Base-by-base conservation (phyloP, 371 early-diverging fungal genomes). In the Mortierella sp. region DNA sequence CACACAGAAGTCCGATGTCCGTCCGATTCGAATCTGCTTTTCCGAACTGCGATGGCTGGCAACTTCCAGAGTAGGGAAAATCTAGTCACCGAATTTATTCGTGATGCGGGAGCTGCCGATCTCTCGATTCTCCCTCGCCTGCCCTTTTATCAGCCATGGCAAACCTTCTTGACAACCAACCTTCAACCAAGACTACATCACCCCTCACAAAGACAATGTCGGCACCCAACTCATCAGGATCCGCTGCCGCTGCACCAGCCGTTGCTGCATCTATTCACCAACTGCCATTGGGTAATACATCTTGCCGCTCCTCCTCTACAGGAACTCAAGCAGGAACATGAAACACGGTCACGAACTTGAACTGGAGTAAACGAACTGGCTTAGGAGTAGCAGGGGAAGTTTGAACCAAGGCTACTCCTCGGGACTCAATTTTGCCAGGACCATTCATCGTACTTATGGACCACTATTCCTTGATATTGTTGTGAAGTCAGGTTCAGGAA, bases 261-360 rank as follows among this genome's bases (percentile, higher is more conserved):
- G 81, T 86, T 51, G 82, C 79, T 44, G 82, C 79, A 65, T 82
- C 86, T 41, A 86, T 86, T 79, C 86, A 86, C 63, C 86, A 86
- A 65, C 82, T 86, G 24, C 86, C 86, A 79, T 75, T 82, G 60
- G 86, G 86, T 86, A 86, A 79, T 68, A 2, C 38, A 10, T 35
- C 41, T 6, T 41, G 41, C 41, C 41, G 7, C 41, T 41, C 41
- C 7, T 41, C 5, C 41, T 41, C 41, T 41, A 14, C 49, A 49
- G 49, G 49, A 49, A 14, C 49, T 14, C 4, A 14, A 49, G 49
- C 51, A 51, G 21, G 51, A 51, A 14, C 48, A 14, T 10, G 12
- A 46, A 14, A 14, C 48, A 46, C 48, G 11, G 12, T 4, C 48
- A 14, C 48, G 48, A 46, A 11, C 14, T 14, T 46, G 12, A 14